phyloP scores from a whole-genome alignment of 1,284 basidiomycete species.

The Ustilago curta region DNA sequence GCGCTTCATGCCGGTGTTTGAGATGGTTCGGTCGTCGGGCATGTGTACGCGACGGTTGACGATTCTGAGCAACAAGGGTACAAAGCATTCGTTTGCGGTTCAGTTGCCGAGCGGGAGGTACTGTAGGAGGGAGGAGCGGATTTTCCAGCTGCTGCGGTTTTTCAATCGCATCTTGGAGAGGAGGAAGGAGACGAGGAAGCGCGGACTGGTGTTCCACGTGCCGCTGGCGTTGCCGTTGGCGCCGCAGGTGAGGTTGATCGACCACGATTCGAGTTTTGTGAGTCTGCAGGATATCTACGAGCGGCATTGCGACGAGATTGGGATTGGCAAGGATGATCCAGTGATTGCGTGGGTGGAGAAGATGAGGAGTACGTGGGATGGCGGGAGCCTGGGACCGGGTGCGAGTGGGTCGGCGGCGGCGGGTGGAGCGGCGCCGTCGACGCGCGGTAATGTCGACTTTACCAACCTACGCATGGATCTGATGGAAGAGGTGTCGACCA shows the following conservation, averaged over 20 bases:
- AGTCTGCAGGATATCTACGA: slow-evolving; percentile 95
- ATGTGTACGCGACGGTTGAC: slow-evolving; percentile 90
- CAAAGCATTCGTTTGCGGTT: slow-evolving; percentile 87
- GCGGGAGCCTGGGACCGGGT: slow-evolving; percentile 6
- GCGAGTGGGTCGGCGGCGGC: background rate
- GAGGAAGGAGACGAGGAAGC: slow-evolving; percentile 92
- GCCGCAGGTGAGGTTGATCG: slow-evolving; percentile 84
- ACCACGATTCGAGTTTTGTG: slow-evolving; percentile 91
- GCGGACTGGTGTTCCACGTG: slow-evolving; percentile 90
- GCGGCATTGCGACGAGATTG: slow-evolving; percentile 81
- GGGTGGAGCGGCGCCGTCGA: slow-evolving; percentile 5
- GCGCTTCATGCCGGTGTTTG: slow-evolving; percentile 90
- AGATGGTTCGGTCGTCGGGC: slow-evolving; percentile 85
- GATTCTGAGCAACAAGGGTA: slow-evolving; percentile 92
- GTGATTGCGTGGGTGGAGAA: slow-evolving; percentile 68
- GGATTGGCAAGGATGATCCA: slow-evolving; percentile 89
- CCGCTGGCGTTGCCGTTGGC: slow-evolving; percentile 88
- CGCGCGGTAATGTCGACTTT: slow-evolving; percentile 73
- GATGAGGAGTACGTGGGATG: slow-evolving; percentile 64
- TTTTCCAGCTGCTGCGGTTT: slow-evolving; percentile 90
- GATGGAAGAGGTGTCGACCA: slow-evolving; percentile 87
- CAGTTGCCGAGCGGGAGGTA: slow-evolving; percentile 89
- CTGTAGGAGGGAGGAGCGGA: slow-evolving; percentile 90
- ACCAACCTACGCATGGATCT: slow-evolving; percentile 85
- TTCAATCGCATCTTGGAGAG: slow-evolving; percentile 77